Percentiles rank a stretch among this genome's conserved stretches.
These are phyloP conservation scores for Actinomortierella wolfii DNA, from an alignment of 371 early-diverging fungal genomes.

Conservation along the genomic window DNA sequence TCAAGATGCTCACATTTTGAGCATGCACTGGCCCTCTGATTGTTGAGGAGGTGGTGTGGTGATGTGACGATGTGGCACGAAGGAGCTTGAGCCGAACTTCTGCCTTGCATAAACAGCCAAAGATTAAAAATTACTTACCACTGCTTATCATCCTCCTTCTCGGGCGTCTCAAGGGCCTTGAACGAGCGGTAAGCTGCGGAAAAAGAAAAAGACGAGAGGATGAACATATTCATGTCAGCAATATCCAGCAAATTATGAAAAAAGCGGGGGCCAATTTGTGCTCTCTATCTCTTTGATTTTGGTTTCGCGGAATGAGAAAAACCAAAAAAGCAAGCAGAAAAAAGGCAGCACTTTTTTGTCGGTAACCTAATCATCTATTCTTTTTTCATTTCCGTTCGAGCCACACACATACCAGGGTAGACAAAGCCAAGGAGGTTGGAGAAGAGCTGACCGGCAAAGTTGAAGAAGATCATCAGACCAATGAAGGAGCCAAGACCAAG, in stretches of 20 bases:
- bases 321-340: not conserved
- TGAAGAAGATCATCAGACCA: constrained; percentile 83
- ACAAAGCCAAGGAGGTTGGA: constrained; percentile 87
- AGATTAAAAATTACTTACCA: constrained; percentile 56
- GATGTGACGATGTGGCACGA: too few species aligned
- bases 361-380: not conserved
- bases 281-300: too few species aligned
- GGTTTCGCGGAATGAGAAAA: too few species aligned
- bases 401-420: constrained; percentile 66
- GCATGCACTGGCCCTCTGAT: too few species aligned
- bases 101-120: too few species aligned
- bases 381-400: not conserved
- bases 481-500: constrained; percentile 62
- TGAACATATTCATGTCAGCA: not conserved
- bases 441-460: constrained; percentile 80
- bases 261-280: constrained; percentile 1
- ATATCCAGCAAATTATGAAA: not conserved
- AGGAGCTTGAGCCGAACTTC: too few species aligned
- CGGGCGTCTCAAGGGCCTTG: constrained; percentile 85
- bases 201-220: not conserved
- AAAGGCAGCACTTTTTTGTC: not conserved
- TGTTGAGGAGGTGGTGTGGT: too few species aligned
- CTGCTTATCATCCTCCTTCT: constrained; percentile 85
- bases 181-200: constrained; percentile 84
- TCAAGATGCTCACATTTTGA: too few species aligned